Conservation (phyloP, 2,329 filamentous ascomycete genomes). For the Nothophaeocryptopus gaeumannii region DNA sequence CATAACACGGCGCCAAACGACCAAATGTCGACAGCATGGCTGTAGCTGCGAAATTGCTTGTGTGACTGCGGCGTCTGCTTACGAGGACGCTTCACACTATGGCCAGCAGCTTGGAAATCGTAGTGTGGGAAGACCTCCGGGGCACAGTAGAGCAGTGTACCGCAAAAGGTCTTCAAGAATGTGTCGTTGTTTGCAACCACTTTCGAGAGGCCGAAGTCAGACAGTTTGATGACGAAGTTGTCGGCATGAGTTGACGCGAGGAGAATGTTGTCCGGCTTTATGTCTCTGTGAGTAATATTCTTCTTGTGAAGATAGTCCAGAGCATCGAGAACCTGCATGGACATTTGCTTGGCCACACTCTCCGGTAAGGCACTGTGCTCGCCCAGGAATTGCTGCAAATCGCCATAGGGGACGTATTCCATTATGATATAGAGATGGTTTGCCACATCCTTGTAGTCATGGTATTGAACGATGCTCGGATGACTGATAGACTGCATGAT, state of each 20-base stretch:
- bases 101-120: constrained; percentile 59
- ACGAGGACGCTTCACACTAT: constrained; percentile 57
- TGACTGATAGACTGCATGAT: constrained; percentile 88
- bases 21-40: constrained; percentile 93
- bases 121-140: constrained; percentile 92
- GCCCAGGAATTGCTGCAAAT: constrained; percentile 71
- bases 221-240: constrained; percentile 75
- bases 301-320: constrained; percentile 81
- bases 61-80: constrained; percentile 42
- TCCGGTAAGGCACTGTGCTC: constrained; percentile 65
- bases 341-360: constrained; percentile 65
- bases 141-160: constrained; percentile 91
- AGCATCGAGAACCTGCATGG: constrained; percentile 74
- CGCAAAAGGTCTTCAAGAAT: constrained; percentile 93
- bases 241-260: constrained; percentile 66
- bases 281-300: constrained; percentile 95
- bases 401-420: constrained; percentile 82
- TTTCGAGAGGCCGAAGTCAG: constrained; percentile 95
- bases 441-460: constrained; percentile 81
- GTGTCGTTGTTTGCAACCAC: constrained; percentile 80
- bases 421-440: constrained; percentile 91
- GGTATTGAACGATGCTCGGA: constrained; percentile 85
- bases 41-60: constrained; percentile 65
- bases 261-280: constrained; percentile 97
- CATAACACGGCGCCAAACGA: constrained; percentile 91